Base-by-base conservation (phyloP, 106 monocot species). In the Allium cepa region DNA sequence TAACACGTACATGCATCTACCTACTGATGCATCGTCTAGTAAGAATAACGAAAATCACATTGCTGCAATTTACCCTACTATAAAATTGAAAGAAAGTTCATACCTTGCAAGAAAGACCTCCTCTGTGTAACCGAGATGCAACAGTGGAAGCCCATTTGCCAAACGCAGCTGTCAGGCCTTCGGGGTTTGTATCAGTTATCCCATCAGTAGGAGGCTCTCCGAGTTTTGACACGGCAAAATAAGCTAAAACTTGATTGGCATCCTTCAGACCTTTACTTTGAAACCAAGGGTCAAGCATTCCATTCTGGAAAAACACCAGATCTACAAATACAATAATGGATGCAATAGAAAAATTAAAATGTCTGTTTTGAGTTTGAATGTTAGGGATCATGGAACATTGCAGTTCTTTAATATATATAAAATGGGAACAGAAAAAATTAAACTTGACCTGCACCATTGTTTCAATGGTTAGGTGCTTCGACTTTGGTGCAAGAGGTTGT, bases 271-370 rank as follows among this genome's bases (percentile, higher is more conserved):
- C 99, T 74, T 87, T 93, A 57, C 85, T 87, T 81, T 99, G 76
- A 11, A 99, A 58, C 99, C 99, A 99, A 18, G 99, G 99, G 9
- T 99, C 92, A 45, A 99, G 82, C 99, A 99, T 93, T 63, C 99
- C 99, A 61, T 99, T 99, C 87, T 99, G 99, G 79, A 99, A 99
- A 57, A 99, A 99, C n/a, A 99, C 89, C 87, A 99, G 78, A 81
- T 99, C 99, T 92, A 92, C 80, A 36, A 36, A 36, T 36, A 36
- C 1, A 36, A 4, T 4, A 36, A 36, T 36, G 1, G 3, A 36
- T 36, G 36, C 36, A 36, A 36, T 2, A 36, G 36, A 36, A 36
- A 36, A 36, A 36, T 36, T 5, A 22, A 22, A 22, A 22, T 22
- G 22, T 22, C 22, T 22, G 22, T 22, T 36, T 36, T 4, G 36